Evolutionary conservation across 1,284 basidiomycete genomes (phyloP).

Genomic region (Puccinia triticina): DNA sequence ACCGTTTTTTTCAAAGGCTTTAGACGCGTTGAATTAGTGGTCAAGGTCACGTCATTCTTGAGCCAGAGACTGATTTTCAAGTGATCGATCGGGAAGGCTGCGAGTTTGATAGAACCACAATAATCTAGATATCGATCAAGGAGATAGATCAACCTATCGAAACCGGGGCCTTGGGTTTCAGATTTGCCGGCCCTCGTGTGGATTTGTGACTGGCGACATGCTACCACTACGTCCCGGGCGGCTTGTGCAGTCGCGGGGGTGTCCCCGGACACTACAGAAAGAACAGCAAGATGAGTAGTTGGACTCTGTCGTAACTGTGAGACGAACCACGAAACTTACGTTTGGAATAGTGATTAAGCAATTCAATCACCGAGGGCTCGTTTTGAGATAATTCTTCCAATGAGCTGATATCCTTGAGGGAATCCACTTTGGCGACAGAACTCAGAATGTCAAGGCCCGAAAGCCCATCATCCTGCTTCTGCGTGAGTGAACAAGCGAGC

Average conservation of each 20-base stretch:
- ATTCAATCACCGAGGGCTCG: conserved; percentile 21
- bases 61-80: conserved; percentile 47
- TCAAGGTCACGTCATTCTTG: conserved; percentile 41
- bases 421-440: conserved; percentile 20
- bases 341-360: conserved; percentile 39
- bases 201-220: conserved; percentile 27
- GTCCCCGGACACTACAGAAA: conserved; percentile 27
- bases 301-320: not conserved
- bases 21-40: conserved; percentile 38
- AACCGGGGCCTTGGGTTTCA: conserved; percentile 11
- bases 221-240: conserved; percentile 25
- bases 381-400: conserved; percentile 33
- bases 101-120: conserved; percentile 16
- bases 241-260: conserved; percentile 13
- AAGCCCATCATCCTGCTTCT: not conserved
- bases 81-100: conserved; percentile 47
- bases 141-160: conserved; percentile 45
- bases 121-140: conserved; percentile 48
- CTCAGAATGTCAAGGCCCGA: conserved; percentile 21
- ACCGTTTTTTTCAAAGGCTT: conserved; percentile 49
- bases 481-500: not conserved
- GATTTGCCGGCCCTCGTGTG: not conserved
- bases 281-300: not conserved
- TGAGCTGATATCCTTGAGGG: conserved; percentile 27
- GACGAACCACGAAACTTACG: not conserved